These are phyloP conservation scores for Canavalia gladiata DNA, from an alignment of 306 rosid species.

Conservation along the genomic window DNA sequence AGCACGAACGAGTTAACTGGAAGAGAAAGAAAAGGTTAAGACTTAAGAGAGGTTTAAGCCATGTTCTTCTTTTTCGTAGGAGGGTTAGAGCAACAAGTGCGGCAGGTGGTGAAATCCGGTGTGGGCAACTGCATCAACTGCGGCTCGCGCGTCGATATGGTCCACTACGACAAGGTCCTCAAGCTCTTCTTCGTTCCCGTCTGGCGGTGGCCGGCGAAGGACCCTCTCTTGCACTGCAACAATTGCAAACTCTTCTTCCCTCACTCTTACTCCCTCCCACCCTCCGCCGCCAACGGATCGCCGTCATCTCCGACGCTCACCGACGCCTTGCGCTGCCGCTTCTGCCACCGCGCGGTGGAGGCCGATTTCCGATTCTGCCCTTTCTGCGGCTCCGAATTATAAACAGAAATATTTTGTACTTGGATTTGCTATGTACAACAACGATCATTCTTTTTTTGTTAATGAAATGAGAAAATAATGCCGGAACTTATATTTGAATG, in stretches of 20 bases:
- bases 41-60: background rate
- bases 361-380: conserved; percentile 82
- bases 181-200: conserved; percentile 88
- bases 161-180: conserved; percentile 81
- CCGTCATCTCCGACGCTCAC: background rate
- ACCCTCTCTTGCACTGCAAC: conserved; percentile 65
- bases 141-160: conserved; percentile 69
- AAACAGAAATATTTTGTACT: background rate
- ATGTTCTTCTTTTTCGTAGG: conserved; percentile 92
- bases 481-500: background rate
- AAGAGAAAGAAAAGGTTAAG: background rate
- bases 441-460: too few species aligned
- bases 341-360: conserved; percentile 67
- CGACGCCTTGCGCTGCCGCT: conserved; percentile 64
- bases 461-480: background rate
- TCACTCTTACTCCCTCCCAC: conserved; percentile 55
- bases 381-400: conserved; percentile 76
- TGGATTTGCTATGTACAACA: too few species aligned
- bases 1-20: background rate
- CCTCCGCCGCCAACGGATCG: background rate
- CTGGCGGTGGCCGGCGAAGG: conserved; percentile 89
- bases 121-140: conserved; percentile 78
- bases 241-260: conserved; percentile 76
- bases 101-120: conserved; percentile 72
- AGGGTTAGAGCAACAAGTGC: conserved; percentile 77